A percentile compares a stretch with the other conserved stretches of the same genome.
Evolutionary conservation across 805 yeast species (phyloP).

Genomic region (Candida sphagnicola): DNA sequence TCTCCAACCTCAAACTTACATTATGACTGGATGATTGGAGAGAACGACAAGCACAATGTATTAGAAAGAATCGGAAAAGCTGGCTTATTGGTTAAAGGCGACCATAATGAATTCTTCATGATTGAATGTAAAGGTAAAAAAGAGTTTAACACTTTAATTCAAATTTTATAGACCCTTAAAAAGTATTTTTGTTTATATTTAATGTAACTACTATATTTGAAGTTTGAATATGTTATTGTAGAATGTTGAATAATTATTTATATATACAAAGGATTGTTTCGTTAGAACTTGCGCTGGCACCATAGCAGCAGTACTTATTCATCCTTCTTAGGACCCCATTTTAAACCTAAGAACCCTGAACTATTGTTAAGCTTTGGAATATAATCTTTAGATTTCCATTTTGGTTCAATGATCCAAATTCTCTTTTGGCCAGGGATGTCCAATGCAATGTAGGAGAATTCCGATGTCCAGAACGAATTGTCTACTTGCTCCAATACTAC

Average conservation of each 20-base stretch:
- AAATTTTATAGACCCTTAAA: neutral
- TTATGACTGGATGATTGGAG: constrained; percentile 29
- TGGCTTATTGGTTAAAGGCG: constrained; percentile 32
- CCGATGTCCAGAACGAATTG: constrained; percentile 59
- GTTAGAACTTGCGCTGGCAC: neutral
- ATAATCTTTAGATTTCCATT: constrained; percentile 40
- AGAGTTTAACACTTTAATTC: constrained; percentile 21
- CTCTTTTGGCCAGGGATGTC: constrained; percentile 72
- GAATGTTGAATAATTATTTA: neutral
- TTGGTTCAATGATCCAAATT: constrained; percentile 66
- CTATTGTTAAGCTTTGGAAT: constrained; percentile 34
- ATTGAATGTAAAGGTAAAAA: constrained; percentile 42
- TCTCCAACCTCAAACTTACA: constrained; percentile 10
- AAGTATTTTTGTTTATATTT: neutral
- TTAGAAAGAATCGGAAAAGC: constrained; percentile 41
- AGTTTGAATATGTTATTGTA: neutral
- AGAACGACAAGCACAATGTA: constrained; percentile 22
- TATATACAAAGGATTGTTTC: constrained; percentile 1
- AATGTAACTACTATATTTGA: too few species aligned
- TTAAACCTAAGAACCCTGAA: constrained; percentile 71
- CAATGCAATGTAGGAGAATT: constrained; percentile 66
- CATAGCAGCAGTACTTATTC: too few species aligned
- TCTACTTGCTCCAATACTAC: constrained; percentile 81
- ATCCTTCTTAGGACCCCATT: constrained; percentile 79
- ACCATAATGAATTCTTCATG: constrained; percentile 32